Base-by-base conservation (phyloP, 1,139 yeast genomes). In the Blastobotrys serpentis region DNA sequence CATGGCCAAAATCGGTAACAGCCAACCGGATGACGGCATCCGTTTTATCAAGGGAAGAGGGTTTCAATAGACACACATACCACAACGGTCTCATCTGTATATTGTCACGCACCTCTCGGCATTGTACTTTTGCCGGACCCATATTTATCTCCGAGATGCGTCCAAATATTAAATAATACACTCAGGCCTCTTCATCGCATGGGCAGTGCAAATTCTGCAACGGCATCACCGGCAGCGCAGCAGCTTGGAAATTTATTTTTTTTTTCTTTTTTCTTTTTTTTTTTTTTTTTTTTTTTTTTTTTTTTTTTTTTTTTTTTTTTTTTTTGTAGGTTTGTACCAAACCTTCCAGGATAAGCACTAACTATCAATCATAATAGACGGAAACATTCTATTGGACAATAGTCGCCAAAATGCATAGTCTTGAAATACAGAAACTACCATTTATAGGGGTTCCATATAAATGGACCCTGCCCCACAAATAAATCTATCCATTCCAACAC, bases 31-130 rank as follows among this genome's bases (percentile, higher is more conserved):
- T 22, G 47, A 42, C 33, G 38, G 23, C 11, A 43, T 42, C 10
- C 7, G 40, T 22, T 48, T 25, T 32, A 25, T 48, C 37, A 48
- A 48, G 16, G 51, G 51, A n/a, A 25, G 51, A 18, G 51, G 51
- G 26, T 48, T 48, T 41, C 18, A 42, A 14, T 23, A n/a, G n/a
- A n/a, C n/a, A n/a, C n/a, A n/a, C n/a, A n/a, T n/a, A n/a, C n/a
- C n/a, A n/a, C n/a, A n/a, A n/a, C n/a, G n/a, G n/a, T n/a, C n/a
- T n/a, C n/a, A n/a, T n/a, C n/a, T n/a, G n/a, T n/a, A n/a, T n/a
- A n/a, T n/a, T n/a, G n/a, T n/a, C n/a, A n/a, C n/a, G n/a, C n/a
- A n/a, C n/a, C n/a, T n/a, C n/a, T n/a, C n/a, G n/a, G n/a, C n/a
- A n/a, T n/a, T n/a, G n/a, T n/a, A n/a, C n/a, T n/a, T n/a, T n/a